These are phyloP conservation scores for Orbilia javanica DNA, from an alignment of 2,329 filamentous ascomycete genomes.

Conservation along the genomic window DNA sequence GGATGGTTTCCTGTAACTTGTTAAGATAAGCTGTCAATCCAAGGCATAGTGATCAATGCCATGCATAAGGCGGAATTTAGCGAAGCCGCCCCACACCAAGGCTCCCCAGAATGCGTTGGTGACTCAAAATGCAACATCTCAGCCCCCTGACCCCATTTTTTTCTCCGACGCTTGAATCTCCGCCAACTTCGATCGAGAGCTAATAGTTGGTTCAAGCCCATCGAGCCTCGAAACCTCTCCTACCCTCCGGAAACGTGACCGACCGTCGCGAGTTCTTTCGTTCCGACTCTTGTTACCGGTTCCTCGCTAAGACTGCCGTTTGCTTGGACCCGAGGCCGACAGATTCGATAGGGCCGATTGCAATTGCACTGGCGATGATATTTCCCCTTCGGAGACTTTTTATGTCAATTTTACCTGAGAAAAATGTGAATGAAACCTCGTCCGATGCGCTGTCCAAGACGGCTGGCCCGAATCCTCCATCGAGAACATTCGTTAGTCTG, in stretches of 20 bases:
- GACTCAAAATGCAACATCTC: conserved; percentile 16
- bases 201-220: too few relatives aligned
- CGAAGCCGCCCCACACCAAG: conserved; percentile 7
- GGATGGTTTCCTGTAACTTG: neutral
- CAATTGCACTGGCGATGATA: conserved; percentile 1
- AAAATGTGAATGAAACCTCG: conserved; percentile 24
- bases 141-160: conserved; percentile 12
- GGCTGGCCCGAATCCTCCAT: neutral
- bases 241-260: neutral
- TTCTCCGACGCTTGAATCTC: neutral
- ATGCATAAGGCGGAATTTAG: conserved; percentile 30
- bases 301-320: conserved; percentile 11
- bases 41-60: conserved; percentile 11
- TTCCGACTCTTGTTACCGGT: conserved; percentile 2
- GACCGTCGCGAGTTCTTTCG: neutral
- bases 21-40: neutral
- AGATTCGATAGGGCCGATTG: neutral
- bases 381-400: conserved; percentile 57
- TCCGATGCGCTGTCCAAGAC: conserved; percentile 45
- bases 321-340: conserved; percentile 11
- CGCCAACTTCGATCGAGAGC: neutral
- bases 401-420: conserved; percentile 46
- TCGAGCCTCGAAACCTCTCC: neutral
- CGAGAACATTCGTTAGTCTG: neutral
- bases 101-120: conserved; percentile 21